Base-by-base conservation (phyloP, 1,139 yeast species). In the Scheffersomyces illinoinensis region DNA sequence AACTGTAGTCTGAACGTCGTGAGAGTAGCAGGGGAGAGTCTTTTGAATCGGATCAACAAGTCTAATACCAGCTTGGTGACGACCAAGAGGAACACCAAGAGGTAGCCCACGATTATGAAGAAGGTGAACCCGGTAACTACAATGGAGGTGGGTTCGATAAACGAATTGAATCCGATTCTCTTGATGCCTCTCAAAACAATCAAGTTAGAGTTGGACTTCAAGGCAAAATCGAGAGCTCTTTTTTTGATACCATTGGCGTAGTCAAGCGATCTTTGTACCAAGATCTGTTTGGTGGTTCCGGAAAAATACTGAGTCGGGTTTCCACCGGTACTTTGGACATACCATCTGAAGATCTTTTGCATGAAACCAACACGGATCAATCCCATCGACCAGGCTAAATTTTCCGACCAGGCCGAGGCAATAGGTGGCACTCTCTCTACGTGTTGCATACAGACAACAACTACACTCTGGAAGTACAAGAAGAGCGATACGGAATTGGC, bases 321-420 rank as follows among this genome's bases (percentile, higher is more conserved):
- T 55, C 96, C 96, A 56, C 96, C 96, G 2, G 95, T 89, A 56
- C 91, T 76, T 72, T 90, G 92, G 54, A 90, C 85, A 66, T 88
- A 90, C 96, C 96, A 90, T 67, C 93, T 80, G 71, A 90, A 88
- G 65, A 90, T 87, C 59, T 86, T 78, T 73, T 89, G 93, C 93
- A 90, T 89, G 67, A 89, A 89, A 3, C 72, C 68, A 52, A 88
- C 82, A 66, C 86, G 77, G 64, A 90, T 89, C 61, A 90, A 77
- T 1, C 96, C 96, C 93, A 90, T 89, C 2, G 93, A 88, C 96
- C 96, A 90, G 33, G 91, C 91, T 71, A 90, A 80, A 68, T 90
- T 90, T 70, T 88, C 93, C 4, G 91, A 80, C 96, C 96, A 90
- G 5, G 93, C 84, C 47, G 88, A 82, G 2, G 92, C 95, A 67